These are phyloP conservation scores for Camelina laxa DNA, from an alignment of 345 rosid species.

Conservation along the genomic window DNA sequence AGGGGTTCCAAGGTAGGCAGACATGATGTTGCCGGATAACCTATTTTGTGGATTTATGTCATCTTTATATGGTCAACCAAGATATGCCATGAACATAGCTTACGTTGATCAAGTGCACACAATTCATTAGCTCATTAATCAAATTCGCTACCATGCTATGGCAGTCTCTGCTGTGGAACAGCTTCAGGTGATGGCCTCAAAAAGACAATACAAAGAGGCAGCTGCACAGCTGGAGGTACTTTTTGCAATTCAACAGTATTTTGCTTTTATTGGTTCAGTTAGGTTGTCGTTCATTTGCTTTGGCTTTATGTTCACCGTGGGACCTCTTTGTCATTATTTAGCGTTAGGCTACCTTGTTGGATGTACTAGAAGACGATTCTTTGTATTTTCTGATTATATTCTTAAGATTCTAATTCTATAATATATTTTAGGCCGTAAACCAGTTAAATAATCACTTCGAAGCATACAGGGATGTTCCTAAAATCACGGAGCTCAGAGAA, in stretches of 20 bases:
- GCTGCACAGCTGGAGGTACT: conserved; percentile 98
- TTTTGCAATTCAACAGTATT: conserved; percentile 8
- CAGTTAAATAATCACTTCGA: conserved; percentile 97
- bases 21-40: conserved; percentile 18
- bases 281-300: conserved; percentile 14
- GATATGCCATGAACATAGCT: background rate
- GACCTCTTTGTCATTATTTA: background rate
- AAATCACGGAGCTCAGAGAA: conserved; percentile 95
- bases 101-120: conserved; percentile 12
- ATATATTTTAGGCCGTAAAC: conserved; percentile 90
- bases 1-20: conserved; percentile 14
- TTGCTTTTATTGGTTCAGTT: conserved; percentile 15
- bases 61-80: background rate
- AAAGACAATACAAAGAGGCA: conserved; percentile 94
- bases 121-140: conserved; percentile 18
- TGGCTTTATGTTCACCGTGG: conserved; percentile 22
- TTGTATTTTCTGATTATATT: conserved; percentile 4
- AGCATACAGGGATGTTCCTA: conserved; percentile 96
- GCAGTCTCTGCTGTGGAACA: conserved; percentile 99
- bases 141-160: conserved; percentile 39
- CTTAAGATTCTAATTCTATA: conserved; percentile 20
- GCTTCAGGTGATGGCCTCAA: conserved; percentile 98
- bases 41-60: conserved; percentile 8
- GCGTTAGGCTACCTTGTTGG: background rate
- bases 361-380: conserved; percentile 1